phyloP scores from a whole-genome alignment of 202 grass and related monocot species.

The Zizania palustris region DNA sequence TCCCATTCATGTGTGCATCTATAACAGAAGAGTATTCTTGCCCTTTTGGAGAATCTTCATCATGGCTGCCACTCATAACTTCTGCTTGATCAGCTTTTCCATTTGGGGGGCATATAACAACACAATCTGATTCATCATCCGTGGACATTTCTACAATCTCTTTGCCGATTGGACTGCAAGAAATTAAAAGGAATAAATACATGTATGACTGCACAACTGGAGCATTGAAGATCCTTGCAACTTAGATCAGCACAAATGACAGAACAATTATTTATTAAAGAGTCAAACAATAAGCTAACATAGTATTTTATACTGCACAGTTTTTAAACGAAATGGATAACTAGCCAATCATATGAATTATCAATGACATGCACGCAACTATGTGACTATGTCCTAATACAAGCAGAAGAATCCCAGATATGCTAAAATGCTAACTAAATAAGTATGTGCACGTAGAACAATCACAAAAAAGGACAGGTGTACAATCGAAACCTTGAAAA shows the following conservation, averaged over 20 bases:
- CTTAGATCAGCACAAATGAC: conserved; percentile 30
- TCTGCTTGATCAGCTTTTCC: conserved; percentile 46
- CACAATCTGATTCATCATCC: conserved; percentile 67
- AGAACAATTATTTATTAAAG: conserved; percentile 46
- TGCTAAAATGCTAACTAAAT: conserved; percentile 27
- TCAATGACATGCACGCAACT: conserved; percentile 50
- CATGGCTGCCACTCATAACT: conserved; percentile 48
- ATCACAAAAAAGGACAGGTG: not conserved
- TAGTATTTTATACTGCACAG: not conserved
- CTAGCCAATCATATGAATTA: conserved; percentile 31
- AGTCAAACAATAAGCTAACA: conserved; percentile 43
- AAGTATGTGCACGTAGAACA: conserved; percentile 20
- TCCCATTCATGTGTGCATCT: conserved; percentile 51
- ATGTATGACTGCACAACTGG: conserved; percentile 25
- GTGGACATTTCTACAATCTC: conserved; percentile 56
- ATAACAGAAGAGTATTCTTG: conserved; percentile 41
- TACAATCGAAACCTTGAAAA: conserved; percentile 5
- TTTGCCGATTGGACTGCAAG: conserved; percentile 64
- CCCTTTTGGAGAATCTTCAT: conserved; percentile 64
- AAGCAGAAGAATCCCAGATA: conserved; percentile 32
- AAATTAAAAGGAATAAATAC: conserved; percentile 36
- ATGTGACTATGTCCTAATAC: conserved; percentile 32
- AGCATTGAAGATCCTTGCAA: not conserved
- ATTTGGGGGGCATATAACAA: conserved; percentile 55
- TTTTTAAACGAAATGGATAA: conserved; percentile 29